Percentiles rank a stretch among this genome's conserved stretches.
Evolutionary conservation across 2,329 filamentous ascomycete species (phyloP).

Genomic region (Fusarium sublunatum): DNA sequence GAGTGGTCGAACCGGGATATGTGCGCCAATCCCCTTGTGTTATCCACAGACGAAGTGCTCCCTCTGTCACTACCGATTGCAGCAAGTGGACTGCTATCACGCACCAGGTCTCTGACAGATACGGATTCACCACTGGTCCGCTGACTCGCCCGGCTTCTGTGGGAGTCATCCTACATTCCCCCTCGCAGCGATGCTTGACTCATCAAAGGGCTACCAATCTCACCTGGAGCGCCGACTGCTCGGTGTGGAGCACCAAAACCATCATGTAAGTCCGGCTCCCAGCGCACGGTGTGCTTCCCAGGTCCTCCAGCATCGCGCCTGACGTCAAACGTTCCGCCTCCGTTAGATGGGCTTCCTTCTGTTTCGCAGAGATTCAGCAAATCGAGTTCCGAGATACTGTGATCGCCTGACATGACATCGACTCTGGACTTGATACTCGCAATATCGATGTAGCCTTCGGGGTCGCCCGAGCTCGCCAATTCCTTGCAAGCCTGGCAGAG

Average conservation of each 20-base stretch:
- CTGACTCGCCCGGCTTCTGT: conserved; percentile 11
- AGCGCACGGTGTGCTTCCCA: conserved; percentile 61
- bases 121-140: conserved; percentile 11
- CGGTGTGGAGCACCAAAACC: conserved; percentile 56
- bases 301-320: conserved; percentile 60
- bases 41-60: conserved; percentile 10
- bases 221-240: conserved; percentile 68
- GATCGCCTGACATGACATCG: conserved; percentile 63
- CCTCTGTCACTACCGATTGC: conserved; percentile 14
- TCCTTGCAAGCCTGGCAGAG: conserved; percentile 83
- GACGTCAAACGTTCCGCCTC: conserved; percentile 87
- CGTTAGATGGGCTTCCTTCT: conserved; percentile 86
- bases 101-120: conserved; percentile 28
- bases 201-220: conserved; percentile 75
- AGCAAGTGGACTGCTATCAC: conserved; percentile 24
- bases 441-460: conserved; percentile 77
- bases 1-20: conserved; percentile 1
- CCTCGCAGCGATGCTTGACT: conserved; percentile 55
- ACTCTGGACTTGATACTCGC: conserved; percentile 73
- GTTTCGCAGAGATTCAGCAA: conserved; percentile 89
- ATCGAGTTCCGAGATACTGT: conserved; percentile 65
- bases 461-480: conserved; percentile 56
- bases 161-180: conserved; percentile 47
- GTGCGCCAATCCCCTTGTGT: conserved; percentile 6
- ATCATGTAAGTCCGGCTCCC: conserved; percentile 64